These are phyloP conservation scores for Kodamaea restingae DNA, from an alignment of 805 yeast species.

Conservation along the genomic window DNA sequence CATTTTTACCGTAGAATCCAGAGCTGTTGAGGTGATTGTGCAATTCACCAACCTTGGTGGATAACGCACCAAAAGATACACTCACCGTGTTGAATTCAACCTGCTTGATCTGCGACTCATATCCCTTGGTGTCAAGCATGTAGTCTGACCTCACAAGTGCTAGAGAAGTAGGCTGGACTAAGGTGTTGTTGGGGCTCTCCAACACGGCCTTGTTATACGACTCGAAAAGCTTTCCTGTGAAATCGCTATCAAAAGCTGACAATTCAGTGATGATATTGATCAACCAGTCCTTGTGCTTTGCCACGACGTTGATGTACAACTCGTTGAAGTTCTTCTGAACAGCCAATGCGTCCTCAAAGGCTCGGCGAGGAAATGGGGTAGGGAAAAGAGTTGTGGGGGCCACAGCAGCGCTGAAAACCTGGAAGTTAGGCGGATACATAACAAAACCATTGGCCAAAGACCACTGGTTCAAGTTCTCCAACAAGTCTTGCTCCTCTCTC, in stretches of 20 bases:
- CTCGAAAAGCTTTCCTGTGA: conserved; percentile 76
- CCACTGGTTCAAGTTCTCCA: conserved; percentile 64
- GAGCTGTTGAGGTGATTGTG: conserved; percentile 62
- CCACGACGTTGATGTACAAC: conserved; percentile 66
- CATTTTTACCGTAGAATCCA: conserved; percentile 49
- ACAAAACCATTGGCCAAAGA: conserved; percentile 72
- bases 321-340: conserved; percentile 70
- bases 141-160: conserved; percentile 92
- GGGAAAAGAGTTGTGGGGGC: conserved; percentile 94
- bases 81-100: conserved; percentile 96
- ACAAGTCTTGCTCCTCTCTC: conserved; percentile 28
- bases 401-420: conserved; percentile 41
- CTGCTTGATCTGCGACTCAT: conserved; percentile 60
- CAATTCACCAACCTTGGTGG: conserved; percentile 71
- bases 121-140: conserved; percentile 46
- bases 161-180: conserved; percentile 63
- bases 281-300: conserved; percentile 58
- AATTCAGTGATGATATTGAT: conserved; percentile 49
- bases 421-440: conserved; percentile 67
- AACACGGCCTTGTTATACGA: conserved; percentile 49
- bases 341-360: conserved; percentile 61
- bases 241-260: conserved; percentile 60
- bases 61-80: conserved; percentile 90
- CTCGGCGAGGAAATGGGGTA: conserved; percentile 71
- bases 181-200: conserved; percentile 33